Conservation (phyloP, 2,329 filamentous ascomycete species). For the Verticillium dahliae region DNA sequence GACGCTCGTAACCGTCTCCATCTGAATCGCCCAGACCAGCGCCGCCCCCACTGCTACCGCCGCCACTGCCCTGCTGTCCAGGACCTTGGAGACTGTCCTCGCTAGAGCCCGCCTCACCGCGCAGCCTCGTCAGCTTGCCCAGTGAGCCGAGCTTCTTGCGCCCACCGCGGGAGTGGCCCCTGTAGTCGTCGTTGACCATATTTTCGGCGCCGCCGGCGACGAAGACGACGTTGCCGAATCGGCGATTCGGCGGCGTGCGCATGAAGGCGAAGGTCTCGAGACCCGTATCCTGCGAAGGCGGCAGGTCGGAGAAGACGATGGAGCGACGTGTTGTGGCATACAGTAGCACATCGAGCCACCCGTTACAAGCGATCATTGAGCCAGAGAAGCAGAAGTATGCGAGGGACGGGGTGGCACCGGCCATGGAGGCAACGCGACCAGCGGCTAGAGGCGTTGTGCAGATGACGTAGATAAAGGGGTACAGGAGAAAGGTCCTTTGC, state of each 20-base stretch:
- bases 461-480: conserved; percentile 63
- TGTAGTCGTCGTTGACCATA: neutral
- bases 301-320: conserved; percentile 40
- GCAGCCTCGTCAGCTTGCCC: conserved; percentile 1
- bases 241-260: conserved; percentile 25
- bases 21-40: conserved; percentile 27
- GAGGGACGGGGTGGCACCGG: conserved; percentile 41
- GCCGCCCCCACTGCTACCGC: neutral
- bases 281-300: conserved; percentile 37
- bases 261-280: conserved; percentile 46
- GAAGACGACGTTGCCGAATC: conserved; percentile 34
- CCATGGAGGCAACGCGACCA: conserved; percentile 58
- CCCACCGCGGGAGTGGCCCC: neutral
- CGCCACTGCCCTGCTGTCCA: neutral
- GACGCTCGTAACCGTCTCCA: conserved; percentile 35
- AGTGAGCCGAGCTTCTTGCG: conserved; percentile 6
- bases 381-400: conserved; percentile 54
- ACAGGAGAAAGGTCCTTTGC: conserved; percentile 55
- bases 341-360: conserved; percentile 46
- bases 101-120: neutral
- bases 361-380: conserved; percentile 50
- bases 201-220: conserved; percentile 17
- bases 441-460: conserved; percentile 61
- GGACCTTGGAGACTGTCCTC: neutral
- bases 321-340: conserved; percentile 45